These are phyloP conservation scores for Leptomonas pyrrhocoris DNA, from an alignment of 208 protist species.

Conservation along the genomic window DNA sequence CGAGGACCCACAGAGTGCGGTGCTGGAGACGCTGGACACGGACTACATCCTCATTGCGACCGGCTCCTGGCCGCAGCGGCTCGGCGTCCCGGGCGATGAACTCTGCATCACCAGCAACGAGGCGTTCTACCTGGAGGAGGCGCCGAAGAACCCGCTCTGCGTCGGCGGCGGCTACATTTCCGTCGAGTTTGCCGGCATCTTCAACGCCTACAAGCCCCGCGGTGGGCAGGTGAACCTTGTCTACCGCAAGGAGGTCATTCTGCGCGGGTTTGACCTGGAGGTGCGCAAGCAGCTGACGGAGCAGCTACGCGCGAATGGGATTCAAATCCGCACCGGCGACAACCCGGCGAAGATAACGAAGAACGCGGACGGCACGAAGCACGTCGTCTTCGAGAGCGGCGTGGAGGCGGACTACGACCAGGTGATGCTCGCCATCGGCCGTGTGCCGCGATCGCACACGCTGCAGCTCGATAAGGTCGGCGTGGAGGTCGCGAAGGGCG, in stretches of 20 bases:
- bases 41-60: constrained; percentile 86
- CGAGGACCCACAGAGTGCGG: constrained; percentile 46
- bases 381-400: constrained; percentile 84
- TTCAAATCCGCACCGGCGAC: constrained; percentile 74
- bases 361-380: constrained; percentile 68
- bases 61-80: constrained; percentile 86
- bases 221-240: constrained; percentile 73
- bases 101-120: constrained; percentile 93
- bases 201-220: constrained; percentile 85
- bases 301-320: constrained; percentile 84
- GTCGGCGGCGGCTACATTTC: constrained; percentile 93
- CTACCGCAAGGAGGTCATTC: constrained; percentile 81
- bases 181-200: constrained; percentile 92
- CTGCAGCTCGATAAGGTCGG: constrained; percentile 93
- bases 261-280: constrained; percentile 89
- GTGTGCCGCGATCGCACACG: constrained; percentile 88
- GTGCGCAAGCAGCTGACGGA: constrained; percentile 75
- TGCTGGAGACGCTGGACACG: constrained; percentile 66
- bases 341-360: constrained; percentile 80
- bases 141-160: constrained; percentile 76
- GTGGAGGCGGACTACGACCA: constrained; percentile 89
- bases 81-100: constrained; percentile 81
- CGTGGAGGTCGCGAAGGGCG: constrained; percentile 83
- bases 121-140: constrained; percentile 86
- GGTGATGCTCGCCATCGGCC: constrained; percentile 96